Base-by-base conservation (phyloP, 371 early-diverging fungal genomes). In the Coemansia sp. region DNA sequence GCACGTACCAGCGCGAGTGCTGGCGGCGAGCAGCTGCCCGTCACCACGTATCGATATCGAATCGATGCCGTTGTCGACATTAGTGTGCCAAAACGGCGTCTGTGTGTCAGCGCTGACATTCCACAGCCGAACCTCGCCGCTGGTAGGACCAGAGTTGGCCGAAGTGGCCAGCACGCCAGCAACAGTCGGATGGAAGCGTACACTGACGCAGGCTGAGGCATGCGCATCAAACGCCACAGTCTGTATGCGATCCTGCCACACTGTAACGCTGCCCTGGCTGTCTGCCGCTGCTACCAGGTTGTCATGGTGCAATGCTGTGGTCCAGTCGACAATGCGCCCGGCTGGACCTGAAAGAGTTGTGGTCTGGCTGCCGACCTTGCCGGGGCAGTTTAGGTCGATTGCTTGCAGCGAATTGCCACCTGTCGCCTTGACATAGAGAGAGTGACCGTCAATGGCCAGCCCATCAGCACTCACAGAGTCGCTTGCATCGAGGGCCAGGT, bases 11-110 rank as follows among this genome's bases (percentile, higher is more conserved):
- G 86, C 88, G 57, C 84, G 85, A 6, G 83, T 81, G 11, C 85
- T 84, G 13, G 78, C 70, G 14, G 82, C 85, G 5, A 90, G 37
- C 18, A 86, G 68, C 10, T 81, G 67, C 5, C 92, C 92, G 63
- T 87, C 87, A 3, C 82, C 82, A 45, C 87, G 86, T 84, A 90
- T 81, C 48, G 86, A 78, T 37, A 88, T 69, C 1, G 85, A 84
- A 47, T 83, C 82, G 26, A 86, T 80, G 0, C 71, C 61, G 29
- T 80, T 81, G 21, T 42, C 66, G 14, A 72, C 71, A 1, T 52
- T 8, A 3, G 55, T 22, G 16, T 40, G 45, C 76, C 76, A 75
- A 18, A 67, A 52, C 27, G 40, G 27, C 22, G 26, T 14, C 6
- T 64, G 21, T 26, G 71, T 77, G 68, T 81, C 72, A 14, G 79